phyloP scores from a whole-genome alignment of 2,329 filamentous ascomycete genomes.

The Ceratocystis eucalypticola region DNA sequence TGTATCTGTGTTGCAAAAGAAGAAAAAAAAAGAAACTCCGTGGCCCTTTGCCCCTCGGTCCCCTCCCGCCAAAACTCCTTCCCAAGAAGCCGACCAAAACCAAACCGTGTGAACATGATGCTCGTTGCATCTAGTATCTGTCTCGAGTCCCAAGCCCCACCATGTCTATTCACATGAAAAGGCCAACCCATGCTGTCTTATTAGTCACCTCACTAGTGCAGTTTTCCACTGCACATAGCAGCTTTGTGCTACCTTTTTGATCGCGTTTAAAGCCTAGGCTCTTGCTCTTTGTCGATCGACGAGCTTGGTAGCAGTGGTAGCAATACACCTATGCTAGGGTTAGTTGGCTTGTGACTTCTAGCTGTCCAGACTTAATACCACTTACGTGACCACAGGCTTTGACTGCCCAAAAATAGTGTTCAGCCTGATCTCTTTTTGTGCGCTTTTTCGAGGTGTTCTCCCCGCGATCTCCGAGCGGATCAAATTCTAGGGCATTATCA shows the following conservation, averaged over 20 bases:
- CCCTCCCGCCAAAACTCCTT: neutral
- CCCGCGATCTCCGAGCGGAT: slow-evolving; percentile 32
- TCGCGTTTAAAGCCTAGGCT: slow-evolving; percentile 19
- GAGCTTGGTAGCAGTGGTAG: slow-evolving; percentile 45
- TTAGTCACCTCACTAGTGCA: slow-evolving; percentile 40
- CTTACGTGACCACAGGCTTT: slow-evolving; percentile 84
- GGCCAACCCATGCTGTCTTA: slow-evolving; percentile 48
- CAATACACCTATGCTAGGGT: slow-evolving; percentile 44
- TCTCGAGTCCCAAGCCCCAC: neutral
- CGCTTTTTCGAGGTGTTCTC: slow-evolving; percentile 26
- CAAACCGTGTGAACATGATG: too few relatives aligned
- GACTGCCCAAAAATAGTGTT: slow-evolving; percentile 84
- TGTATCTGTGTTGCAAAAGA: neutral
- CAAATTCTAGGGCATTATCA: slow-evolving; percentile 66
- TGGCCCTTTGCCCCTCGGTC: neutral
- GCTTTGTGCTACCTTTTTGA: slow-evolving; percentile 23
- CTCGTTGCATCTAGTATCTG: too few relatives aligned
- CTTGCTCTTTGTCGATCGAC: slow-evolving; percentile 29
- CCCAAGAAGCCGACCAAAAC: too few relatives aligned
- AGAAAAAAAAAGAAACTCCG: neutral
- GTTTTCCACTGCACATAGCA: slow-evolving; percentile 43
- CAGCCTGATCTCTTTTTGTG: slow-evolving; percentile 38
- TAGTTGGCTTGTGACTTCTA: neutral
- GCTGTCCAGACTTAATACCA: slow-evolving; percentile 18
- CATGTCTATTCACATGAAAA: slow-evolving; percentile 37